These are phyloP conservation scores for Hortiboletus campestris DNA, from an alignment of 768 basidiomycete genomes.

Conservation along the genomic window DNA sequence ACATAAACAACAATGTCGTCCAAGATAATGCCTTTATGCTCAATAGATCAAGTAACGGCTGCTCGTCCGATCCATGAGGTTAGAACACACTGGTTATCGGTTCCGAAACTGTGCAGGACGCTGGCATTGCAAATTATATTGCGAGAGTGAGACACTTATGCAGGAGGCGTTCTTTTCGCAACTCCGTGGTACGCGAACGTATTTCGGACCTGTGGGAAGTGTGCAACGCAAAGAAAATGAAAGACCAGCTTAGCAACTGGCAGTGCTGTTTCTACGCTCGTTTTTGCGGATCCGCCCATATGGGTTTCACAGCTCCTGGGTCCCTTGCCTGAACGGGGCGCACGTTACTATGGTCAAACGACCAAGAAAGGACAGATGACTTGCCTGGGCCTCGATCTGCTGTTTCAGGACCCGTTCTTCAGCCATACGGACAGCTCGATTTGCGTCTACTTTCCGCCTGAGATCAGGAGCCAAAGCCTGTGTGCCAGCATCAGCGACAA, in stretches of 20 bases:
- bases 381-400: constrained; percentile 52
- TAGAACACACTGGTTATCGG: background rate
- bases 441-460: constrained; percentile 59
- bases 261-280: constrained; percentile 6
- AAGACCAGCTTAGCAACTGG: background rate
- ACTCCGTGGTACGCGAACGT: background rate
- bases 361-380: constrained; percentile 18
- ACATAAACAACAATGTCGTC: background rate
- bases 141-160: background rate
- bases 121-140: background rate
- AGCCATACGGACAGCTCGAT: constrained; percentile 49
- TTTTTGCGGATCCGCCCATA: constrained; percentile 32
- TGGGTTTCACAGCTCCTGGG: constrained; percentile 32
- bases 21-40: background rate
- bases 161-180: background rate
- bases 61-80: background rate
- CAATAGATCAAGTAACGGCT: background rate
- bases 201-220: constrained; percentile 2
- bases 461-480: constrained; percentile 67
- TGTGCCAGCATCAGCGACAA: background rate
- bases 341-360: constrained; percentile 3
- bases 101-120: background rate
- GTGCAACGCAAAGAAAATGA: background rate
- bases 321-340: constrained; percentile 18
- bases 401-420: constrained; percentile 54